Base-by-base conservation (phyloP, 2,329 filamentous ascomycete species). In the Alternaria angustiovoidea region DNA sequence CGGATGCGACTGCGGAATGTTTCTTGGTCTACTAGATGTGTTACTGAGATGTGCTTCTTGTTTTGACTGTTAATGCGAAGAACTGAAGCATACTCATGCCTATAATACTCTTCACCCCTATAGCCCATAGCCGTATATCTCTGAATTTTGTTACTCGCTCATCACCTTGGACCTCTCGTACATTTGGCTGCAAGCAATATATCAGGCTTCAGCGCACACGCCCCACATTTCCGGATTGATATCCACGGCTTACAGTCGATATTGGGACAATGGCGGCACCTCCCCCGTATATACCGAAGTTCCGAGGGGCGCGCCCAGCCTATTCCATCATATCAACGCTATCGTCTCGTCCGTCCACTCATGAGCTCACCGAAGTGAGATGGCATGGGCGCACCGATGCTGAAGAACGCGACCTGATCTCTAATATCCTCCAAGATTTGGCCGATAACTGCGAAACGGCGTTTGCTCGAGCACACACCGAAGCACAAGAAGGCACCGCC, bases 341-440 rank as follows among this genome's bases (percentile, higher is more conserved):
- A 39, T 54, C 56, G 18, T 59, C 56, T 12, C 32, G 42, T 18
- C 30, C 39, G 12, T 48, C 38, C 4, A 51, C 20, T 18, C 28
- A 56, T 7, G 41, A 44, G 52, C 34, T 46, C 24, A 39, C 28
- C 16, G 30, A 34, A 16, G 42, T 34, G 20, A 22, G 26, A 47
- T 48, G 49, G 49, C 34, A 51, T 34, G 18, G 39, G 24, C 26
- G 36, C 9, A 51, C 49, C 16, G 18, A 26, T 26, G 26, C 49
- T 11, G 53, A 58, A 12, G 58, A 65, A 41, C 53, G 54, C 38
- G 59, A 67, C 32, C 24, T 66, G 30, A 68, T 71, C 18, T 52
- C 54, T 38, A 42, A 59, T 11, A 65, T 69, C 20, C 59, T 70
- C n/a, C 47, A 66, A 32, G 67, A 71, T 32, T 46, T 71, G 8